Conservation (phyloP, 164 flowering plant species). For the Tinospora cordifolia region DNA sequence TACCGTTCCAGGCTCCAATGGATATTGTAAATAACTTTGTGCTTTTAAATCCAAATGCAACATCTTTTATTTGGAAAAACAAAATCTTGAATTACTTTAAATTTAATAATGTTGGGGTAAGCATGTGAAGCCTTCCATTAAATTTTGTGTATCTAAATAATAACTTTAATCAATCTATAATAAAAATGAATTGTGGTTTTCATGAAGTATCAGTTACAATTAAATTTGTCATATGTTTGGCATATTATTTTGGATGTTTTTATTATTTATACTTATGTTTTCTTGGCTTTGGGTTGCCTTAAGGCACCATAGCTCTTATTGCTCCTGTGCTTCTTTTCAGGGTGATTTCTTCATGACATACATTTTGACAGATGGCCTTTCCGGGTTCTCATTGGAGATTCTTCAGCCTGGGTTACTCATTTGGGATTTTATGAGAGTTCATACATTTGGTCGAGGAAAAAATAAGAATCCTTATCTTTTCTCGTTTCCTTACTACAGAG, state of each 20-base stretch:
- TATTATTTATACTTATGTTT: background rate
- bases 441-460: conserved; percentile 39
- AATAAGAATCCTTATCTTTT: conserved; percentile 55
- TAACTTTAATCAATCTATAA: background rate
- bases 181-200: background rate
- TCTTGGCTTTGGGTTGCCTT: background rate
- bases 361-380: conserved; percentile 67
- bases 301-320: background rate
- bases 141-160: background rate
- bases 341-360: conserved; percentile 90
- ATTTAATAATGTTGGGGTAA: no score
- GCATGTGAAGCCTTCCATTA: background rate
- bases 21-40: no score
- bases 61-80: background rate
- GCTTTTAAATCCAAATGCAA: no score
- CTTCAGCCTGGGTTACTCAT: conserved; percentile 66
- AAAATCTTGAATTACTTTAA: background rate
- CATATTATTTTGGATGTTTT: background rate
- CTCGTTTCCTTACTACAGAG: conserved; percentile 61
- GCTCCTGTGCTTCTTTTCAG: conserved; percentile 34
- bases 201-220: background rate
- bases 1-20: background rate
- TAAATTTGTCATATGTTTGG: no score
- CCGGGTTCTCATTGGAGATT: conserved; percentile 79
- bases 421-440: conserved; percentile 44